Evolutionary conservation across 1,284 basidiomycete species (phyloP).

Genomic region (Fistulinella cinereoalba): DNA sequence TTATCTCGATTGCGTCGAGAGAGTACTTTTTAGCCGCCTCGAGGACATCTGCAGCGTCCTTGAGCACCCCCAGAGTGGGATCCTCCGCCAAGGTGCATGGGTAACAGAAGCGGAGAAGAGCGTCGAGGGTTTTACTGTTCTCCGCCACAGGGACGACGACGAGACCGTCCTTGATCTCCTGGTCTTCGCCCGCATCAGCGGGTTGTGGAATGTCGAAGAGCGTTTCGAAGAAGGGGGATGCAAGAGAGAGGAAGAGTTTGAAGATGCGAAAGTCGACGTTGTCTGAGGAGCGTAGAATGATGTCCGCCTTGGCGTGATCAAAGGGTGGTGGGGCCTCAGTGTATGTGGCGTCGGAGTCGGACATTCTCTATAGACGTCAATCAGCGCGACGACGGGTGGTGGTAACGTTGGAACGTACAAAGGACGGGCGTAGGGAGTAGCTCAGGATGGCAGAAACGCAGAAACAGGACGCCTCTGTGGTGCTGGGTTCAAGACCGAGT

Average conservation of each 20-base stretch:
- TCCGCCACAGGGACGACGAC: slow-evolving; percentile 27
- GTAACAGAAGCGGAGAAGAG: slow-evolving; percentile 30
- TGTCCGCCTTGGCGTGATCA: slow-evolving; percentile 27
- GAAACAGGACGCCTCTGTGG: no score
- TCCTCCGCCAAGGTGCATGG: slow-evolving; percentile 25
- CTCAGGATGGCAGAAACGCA: no score
- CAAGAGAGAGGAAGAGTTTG: slow-evolving; percentile 33
- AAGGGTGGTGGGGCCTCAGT: slow-evolving; percentile 14
- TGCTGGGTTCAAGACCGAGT: no score
- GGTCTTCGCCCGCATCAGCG: background rate
- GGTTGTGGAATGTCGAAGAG: slow-evolving; percentile 37
- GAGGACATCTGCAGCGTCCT: slow-evolving; percentile 15
- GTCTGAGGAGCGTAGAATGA: slow-evolving; percentile 37
- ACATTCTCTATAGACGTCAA: background rate
- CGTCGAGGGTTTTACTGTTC: slow-evolving; percentile 21
- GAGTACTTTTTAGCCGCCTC: slow-evolving; percentile 20
- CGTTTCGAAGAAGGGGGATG: slow-evolving; percentile 37
- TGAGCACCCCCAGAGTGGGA: slow-evolving; percentile 11
- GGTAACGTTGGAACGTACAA: no score
- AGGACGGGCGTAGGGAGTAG: no score
- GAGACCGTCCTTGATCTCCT: slow-evolving; percentile 11
- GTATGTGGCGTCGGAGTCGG: background rate
- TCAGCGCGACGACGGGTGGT: no score
- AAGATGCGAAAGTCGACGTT: slow-evolving; percentile 28
- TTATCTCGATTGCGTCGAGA: slow-evolving; percentile 19